Evolutionary conservation across 78 protist genomes (phyloP).

Genomic region (Anaeramoeba flamelloides): DNA sequence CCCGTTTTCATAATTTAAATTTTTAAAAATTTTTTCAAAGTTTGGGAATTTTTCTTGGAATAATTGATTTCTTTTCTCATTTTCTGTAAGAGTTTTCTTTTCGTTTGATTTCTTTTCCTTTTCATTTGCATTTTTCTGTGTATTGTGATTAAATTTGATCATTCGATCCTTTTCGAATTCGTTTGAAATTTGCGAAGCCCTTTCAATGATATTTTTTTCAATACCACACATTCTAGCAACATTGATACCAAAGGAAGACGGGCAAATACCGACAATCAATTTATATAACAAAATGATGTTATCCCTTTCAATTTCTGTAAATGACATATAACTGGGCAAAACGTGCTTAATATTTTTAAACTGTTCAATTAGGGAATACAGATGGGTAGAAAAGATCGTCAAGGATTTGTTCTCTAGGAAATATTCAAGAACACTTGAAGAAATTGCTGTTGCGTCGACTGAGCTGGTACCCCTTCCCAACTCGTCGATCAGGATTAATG

Average conservation of each 20-base stretch:
- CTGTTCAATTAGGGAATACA: slow-evolving; percentile 61
- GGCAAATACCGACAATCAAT: slow-evolving; percentile 50
- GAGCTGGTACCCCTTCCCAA: not conserved
- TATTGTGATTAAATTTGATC: too few species aligned
- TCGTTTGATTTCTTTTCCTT: too few species aligned
- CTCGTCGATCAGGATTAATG: not conserved
- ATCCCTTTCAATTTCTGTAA: not conserved
- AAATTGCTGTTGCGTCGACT: not conserved
- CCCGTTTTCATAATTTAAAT: too few species aligned
- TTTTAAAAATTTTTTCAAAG: too few species aligned
- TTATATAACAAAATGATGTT: slow-evolving; percentile 71
- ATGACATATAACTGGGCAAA: slow-evolving; percentile 16
- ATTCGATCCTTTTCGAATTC: too few species aligned
- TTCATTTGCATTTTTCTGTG: too few species aligned
- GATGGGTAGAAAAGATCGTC: not conserved
- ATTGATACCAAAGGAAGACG: slow-evolving; percentile 65
- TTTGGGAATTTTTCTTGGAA: too few species aligned
- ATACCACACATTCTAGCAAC: slow-evolving; percentile 77
- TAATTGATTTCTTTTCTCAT: too few species aligned
- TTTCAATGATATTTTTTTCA: slow-evolving; percentile 15
- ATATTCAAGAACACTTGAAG: not conserved
- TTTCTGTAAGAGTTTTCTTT: too few species aligned
- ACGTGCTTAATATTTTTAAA: not conserved
- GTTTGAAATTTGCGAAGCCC: slow-evolving; percentile 17
- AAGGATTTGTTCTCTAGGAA: not conserved